A percentile compares a stretch with the other conserved stretches of the same genome.
Conservation (phyloP, 495 filamentous ascomycete species). For the Aspergillus diversus region DNA sequence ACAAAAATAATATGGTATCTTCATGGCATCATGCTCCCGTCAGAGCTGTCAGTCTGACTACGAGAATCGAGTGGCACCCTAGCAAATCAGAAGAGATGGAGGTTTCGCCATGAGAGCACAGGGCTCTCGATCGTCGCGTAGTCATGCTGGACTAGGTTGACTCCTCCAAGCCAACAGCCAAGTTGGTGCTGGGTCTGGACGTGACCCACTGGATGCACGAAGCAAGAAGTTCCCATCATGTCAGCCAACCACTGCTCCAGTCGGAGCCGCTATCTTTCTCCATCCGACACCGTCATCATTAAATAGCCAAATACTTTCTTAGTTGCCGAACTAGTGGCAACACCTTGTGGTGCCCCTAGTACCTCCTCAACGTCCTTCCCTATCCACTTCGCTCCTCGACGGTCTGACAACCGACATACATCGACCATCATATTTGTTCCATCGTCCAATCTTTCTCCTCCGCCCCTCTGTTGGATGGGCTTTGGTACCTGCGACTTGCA, state of each 20-base stretch:
- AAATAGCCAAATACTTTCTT: neutral
- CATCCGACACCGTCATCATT: constrained; percentile 1
- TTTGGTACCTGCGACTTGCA: neutral
- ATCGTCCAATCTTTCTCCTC: neutral
- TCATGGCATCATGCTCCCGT: neutral
- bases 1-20: no score
- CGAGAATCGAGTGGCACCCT: neutral
- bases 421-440: neutral
- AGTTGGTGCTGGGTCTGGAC: neutral
- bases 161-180: no score
- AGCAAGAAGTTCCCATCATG: neutral
- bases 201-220: constrained; percentile 3
- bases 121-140: neutral
- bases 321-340: neutral
- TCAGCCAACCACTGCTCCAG: neutral
- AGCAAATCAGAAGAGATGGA: neutral
- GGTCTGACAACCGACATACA: neutral
- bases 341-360: neutral
- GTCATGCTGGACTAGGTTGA: neutral
- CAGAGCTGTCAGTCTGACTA: neutral
- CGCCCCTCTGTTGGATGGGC: neutral
- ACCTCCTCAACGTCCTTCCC: neutral
- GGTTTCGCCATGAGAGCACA: constrained; percentile 1
- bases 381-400: neutral
- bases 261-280: neutral